A percentile compares a stretch with the other conserved stretches of the same genome.
phyloP scores from a whole-genome alignment of 148 eudicot species.

The Rhododendron ovatum region DNA sequence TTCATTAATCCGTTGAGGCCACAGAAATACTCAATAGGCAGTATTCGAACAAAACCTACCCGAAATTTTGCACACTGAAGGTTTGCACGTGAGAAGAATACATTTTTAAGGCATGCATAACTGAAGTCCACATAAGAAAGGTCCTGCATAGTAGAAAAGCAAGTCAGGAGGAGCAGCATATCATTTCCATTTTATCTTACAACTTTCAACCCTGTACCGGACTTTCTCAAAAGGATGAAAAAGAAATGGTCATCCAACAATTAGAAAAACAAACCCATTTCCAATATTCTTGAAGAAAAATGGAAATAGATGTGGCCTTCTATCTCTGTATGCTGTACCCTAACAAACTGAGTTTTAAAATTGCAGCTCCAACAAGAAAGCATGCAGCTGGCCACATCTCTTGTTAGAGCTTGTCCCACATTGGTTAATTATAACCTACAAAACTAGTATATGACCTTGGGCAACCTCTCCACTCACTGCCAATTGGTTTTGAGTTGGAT shows the following conservation, averaged over 20 bases:
- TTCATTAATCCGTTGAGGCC: neutral
- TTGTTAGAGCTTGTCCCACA: neutral
- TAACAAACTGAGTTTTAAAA: slow-evolving; percentile 1
- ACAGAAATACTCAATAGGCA: neutral
- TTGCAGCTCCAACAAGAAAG: neutral
- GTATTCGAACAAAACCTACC: slow-evolving; percentile 28
- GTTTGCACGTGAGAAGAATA: slow-evolving; percentile 95
- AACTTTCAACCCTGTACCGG: neutral
- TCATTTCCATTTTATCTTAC: neutral
- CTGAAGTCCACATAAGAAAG: slow-evolving; percentile 93
- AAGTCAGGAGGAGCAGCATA: neutral
- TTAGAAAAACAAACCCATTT: neutral
- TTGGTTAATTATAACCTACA: neutral
- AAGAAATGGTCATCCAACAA: neutral
- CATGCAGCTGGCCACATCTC: neutral
- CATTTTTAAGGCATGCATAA: slow-evolving; percentile 74
- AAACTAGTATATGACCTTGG: neutral
- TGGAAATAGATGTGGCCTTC: neutral
- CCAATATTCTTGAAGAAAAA: neutral
- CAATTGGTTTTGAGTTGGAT: neutral
- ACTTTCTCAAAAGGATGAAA: neutral
- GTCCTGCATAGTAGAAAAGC: slow-evolving; percentile 40
- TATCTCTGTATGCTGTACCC: neutral
- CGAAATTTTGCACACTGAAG: slow-evolving; percentile 91
- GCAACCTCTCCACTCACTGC: neutral